phyloP scores from a whole-genome alignment of 2,329 filamentous ascomycete genomes.

The Atkinsonella hypoxylon region DNA sequence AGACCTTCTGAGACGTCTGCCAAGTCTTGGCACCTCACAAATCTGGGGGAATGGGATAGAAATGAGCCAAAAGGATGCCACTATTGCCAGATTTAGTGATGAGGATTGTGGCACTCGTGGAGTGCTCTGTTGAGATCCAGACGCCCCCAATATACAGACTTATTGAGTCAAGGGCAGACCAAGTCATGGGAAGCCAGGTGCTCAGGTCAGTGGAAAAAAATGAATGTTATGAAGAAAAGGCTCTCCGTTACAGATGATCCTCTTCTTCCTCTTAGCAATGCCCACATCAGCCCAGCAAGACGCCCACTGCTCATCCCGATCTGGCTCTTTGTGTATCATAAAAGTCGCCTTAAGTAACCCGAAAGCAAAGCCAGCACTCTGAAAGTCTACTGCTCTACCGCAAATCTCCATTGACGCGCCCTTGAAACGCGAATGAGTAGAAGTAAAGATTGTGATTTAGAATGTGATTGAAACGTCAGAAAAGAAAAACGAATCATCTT shows the following conservation, averaged over 20 bases:
- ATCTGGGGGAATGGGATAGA: too few species aligned
- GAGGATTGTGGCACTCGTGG: neutral
- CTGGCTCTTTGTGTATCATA: neutral
- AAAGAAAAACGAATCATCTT: neutral
- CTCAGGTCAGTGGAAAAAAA: neutral
- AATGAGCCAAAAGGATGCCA: too few species aligned
- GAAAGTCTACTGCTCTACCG: conserved; percentile 17
- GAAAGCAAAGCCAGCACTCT: conserved; percentile 4
- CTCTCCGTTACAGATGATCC: neutral
- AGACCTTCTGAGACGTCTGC: neutral
- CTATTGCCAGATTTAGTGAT: too few species aligned
- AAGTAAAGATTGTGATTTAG: neutral
- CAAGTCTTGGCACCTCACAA: neutral
- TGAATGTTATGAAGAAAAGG: neutral
- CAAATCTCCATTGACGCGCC: conserved; percentile 2
- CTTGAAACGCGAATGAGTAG: neutral
- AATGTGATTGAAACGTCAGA: neutral
- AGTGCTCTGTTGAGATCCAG: neutral
- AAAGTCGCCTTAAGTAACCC: neutral
- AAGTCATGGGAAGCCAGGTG: neutral
- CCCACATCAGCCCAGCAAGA: conserved; percentile 9
- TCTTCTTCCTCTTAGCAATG: neutral
- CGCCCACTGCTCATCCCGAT: conserved; percentile 10
- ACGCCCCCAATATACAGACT: neutral
- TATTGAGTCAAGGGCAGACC: neutral